These are phyloP conservation scores for Cercospora zeina DNA, from an alignment of 2,329 filamentous ascomycete species.

Conservation along the genomic window DNA sequence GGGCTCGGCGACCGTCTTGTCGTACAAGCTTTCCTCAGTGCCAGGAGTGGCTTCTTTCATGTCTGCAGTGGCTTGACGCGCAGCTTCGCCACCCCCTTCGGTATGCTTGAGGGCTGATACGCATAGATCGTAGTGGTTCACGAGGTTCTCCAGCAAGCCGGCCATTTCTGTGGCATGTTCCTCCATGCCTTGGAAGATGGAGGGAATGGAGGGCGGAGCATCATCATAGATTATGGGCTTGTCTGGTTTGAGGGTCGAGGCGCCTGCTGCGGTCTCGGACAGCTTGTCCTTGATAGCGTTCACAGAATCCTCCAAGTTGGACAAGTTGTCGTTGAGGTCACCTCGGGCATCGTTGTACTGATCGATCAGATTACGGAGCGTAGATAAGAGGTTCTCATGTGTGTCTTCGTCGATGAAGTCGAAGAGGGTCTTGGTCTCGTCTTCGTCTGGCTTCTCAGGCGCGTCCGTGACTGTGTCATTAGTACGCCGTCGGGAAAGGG, in stretches of 20 bases:
- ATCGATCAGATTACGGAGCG: constrained; percentile 69
- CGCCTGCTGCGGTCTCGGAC: constrained; percentile 17
- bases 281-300: constrained; percentile 25
- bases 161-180: constrained; percentile 80
- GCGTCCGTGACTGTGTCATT: constrained; percentile 19
- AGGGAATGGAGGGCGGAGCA: constrained; percentile 42
- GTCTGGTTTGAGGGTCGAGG: constrained; percentile 14
- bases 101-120: constrained; percentile 88
- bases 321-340: constrained; percentile 54
- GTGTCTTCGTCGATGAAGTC: constrained; percentile 75
- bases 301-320: constrained; percentile 70
- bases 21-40: constrained; percentile 63
- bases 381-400: constrained; percentile 65
- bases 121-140: constrained; percentile 88
- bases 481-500: constrained; percentile 48
- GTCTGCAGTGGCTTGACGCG: constrained; percentile 43
- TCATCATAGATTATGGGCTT: constrained; percentile 41
- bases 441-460: constrained; percentile 11
- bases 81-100: constrained; percentile 59
- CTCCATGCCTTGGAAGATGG: constrained; percentile 59
- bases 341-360: constrained; percentile 69
- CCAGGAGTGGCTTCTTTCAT: constrained; percentile 27
- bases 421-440: constrained; percentile 58
- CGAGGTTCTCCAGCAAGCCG: constrained; percentile 73
- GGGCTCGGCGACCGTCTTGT: constrained; percentile 55